Evolutionary conservation across 2,329 filamentous ascomycete genomes (phyloP).

Genomic region (Alternaria angustiovoidea): DNA sequence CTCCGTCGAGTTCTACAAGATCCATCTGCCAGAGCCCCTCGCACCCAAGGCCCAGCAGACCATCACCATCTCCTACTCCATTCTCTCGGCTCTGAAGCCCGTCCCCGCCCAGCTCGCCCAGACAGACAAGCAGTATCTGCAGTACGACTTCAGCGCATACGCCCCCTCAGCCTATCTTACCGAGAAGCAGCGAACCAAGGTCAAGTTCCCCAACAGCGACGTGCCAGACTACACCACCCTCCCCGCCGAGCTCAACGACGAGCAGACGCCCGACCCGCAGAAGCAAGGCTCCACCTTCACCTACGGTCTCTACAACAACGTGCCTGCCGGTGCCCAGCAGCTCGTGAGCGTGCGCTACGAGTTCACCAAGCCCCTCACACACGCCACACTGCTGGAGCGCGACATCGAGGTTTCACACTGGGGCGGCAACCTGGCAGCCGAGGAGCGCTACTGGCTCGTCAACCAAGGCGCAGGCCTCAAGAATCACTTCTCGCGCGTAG

Average conservation of each 20-base stretch:
- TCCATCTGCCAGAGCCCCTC: slow-evolving; percentile 79
- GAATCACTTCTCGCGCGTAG: slow-evolving; percentile 60
- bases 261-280: slow-evolving; percentile 72
- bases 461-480: slow-evolving; percentile 81
- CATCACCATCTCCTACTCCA: slow-evolving; percentile 83
- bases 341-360: slow-evolving; percentile 87
- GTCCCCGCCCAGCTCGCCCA: slow-evolving; percentile 86
- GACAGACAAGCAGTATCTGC: slow-evolving; percentile 83
- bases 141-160: slow-evolving; percentile 87
- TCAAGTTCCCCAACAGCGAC: slow-evolving; percentile 82
- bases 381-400: slow-evolving; percentile 80
- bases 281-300: slow-evolving; percentile 86
- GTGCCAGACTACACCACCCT: slow-evolving; percentile 87
- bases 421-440: slow-evolving; percentile 94
- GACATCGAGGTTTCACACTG: slow-evolving; percentile 97
- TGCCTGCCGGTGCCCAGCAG: slow-evolving; percentile 77
- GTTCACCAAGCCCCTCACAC: slow-evolving; percentile 89
- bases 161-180: slow-evolving; percentile 83
- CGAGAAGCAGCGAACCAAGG: slow-evolving; percentile 93
- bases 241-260: slow-evolving; percentile 63
- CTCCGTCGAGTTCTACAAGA: slow-evolving; percentile 76
- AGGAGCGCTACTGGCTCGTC: slow-evolving; percentile 88
- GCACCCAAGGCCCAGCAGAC: slow-evolving; percentile 81
- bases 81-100: slow-evolving; percentile 79
- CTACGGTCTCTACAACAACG: slow-evolving; percentile 87